phyloP scores from a whole-genome alignment of 768 basidiomycete genomes.

The Agaricus sinodeliciosus region DNA sequence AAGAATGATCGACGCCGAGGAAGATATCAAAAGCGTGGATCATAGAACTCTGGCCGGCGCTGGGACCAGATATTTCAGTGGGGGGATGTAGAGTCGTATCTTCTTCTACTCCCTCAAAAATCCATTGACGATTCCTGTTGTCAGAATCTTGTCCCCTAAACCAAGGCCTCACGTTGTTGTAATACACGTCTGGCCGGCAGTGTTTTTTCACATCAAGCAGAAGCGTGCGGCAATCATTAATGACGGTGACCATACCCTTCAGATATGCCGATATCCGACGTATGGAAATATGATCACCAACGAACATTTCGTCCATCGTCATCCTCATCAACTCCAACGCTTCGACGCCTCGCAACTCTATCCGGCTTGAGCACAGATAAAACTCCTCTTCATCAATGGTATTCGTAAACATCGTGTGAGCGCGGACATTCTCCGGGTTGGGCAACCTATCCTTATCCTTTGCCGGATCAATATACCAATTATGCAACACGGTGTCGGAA shows the following conservation, averaged over 20 bases:
- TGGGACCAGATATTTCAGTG: conserved; percentile 69
- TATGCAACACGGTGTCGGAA: conserved; percentile 90
- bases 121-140: conserved; percentile 36
- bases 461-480: conserved; percentile 47
- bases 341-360: conserved; percentile 84
- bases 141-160: conserved; percentile 69
- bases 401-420: conserved; percentile 69
- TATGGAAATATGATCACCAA: conserved; percentile 62
- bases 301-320: conserved; percentile 88
- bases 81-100: conserved; percentile 34
- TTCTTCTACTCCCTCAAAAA: conserved; percentile 39
- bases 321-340: conserved; percentile 82
- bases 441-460: conserved; percentile 23
- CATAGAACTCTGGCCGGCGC: conserved; percentile 78
- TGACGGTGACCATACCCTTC: conserved; percentile 49
- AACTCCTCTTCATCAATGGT: conserved; percentile 85
- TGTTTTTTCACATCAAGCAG: conserved; percentile 64
- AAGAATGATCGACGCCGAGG: conserved; percentile 56
- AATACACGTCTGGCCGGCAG: conserved; percentile 75
- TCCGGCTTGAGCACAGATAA: conserved; percentile 82
- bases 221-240: conserved; percentile 60
- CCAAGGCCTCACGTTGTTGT: conserved; percentile 76
- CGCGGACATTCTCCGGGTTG: conserved; percentile 55
- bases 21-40: conserved; percentile 75
- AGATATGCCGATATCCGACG: conserved; percentile 67